These are phyloP conservation scores for Globisporangium polare DNA, from an alignment of 352 stramenopile genomes.

Conservation along the genomic window DNA sequence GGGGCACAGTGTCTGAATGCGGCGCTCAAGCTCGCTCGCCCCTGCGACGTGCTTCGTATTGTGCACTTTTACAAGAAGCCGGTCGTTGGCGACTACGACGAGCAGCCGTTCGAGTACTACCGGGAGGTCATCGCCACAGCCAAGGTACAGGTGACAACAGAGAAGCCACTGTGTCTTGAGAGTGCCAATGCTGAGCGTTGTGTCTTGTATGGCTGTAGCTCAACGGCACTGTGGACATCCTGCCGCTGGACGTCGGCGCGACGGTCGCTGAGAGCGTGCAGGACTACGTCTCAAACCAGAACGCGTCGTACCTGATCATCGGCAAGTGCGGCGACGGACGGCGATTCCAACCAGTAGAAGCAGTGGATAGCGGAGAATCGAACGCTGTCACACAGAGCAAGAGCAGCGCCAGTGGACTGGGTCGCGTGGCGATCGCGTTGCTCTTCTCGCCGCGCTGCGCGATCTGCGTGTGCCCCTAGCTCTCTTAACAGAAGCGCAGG, in stretches of 20 bases:
- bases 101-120: constrained; percentile 30
- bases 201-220: constrained; percentile 16
- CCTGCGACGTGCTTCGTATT: constrained; percentile 36
- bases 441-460: constrained; percentile 54
- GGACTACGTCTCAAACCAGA: constrained; percentile 31
- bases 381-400: background rate
- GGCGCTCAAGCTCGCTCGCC: constrained; percentile 52
- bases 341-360: background rate
- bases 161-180: background rate
- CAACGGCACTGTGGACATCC: constrained; percentile 32
- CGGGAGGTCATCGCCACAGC: constrained; percentile 24
- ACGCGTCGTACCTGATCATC: constrained; percentile 46
- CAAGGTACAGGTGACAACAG: background rate
- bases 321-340: constrained; percentile 26
- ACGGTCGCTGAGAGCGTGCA: constrained; percentile 57
- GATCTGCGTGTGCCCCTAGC: constrained; percentile 47
- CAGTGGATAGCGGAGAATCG: background rate
- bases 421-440: constrained; percentile 37
- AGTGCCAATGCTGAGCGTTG: background rate
- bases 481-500: background rate
- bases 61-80: constrained; percentile 63
- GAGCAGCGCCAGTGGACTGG: constrained; percentile 18
- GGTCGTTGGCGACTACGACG: constrained; percentile 32
- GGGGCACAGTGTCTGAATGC: constrained; percentile 37
- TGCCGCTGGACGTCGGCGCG: constrained; percentile 28